Evolutionary conservation across 2,329 filamentous ascomycete species (phyloP).

Genomic region (Aspergillus jensenii): DNA sequence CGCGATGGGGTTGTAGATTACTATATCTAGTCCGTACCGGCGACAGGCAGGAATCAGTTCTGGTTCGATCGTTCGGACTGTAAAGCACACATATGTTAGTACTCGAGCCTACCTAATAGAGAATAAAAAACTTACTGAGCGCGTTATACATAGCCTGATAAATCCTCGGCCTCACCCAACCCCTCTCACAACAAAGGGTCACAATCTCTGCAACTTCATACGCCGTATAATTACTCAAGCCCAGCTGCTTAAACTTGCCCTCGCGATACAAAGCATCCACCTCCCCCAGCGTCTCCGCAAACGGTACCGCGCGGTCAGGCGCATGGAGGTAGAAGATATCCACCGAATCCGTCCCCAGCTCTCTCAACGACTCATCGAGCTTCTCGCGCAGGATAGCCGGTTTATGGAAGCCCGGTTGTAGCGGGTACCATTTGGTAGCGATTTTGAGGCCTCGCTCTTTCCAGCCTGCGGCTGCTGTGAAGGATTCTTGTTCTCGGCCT

Average conservation of each 20-base stretch:
- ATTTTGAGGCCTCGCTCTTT: constrained; percentile 6
- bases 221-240: constrained; percentile 6
- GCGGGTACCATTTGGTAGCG: constrained; percentile 11
- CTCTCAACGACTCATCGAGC: constrained; percentile 3
- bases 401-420: constrained; percentile 5
- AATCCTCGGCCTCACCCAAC: constrained; percentile 6
- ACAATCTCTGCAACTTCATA: constrained; percentile 11
- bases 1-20: constrained; percentile 10
- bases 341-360: constrained; percentile 6
- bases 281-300: constrained; percentile 2
- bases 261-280: constrained; percentile 4
- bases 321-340: constrained; percentile 13
- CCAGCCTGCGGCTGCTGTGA: constrained; percentile 7
- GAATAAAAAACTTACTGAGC: not conserved
- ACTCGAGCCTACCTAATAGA: too few species aligned
- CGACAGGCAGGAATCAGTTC: constrained; percentile 9
- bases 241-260: constrained; percentile 6
- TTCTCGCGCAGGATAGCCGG: not conserved
- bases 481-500: constrained; percentile 5
- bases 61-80: constrained; percentile 4
- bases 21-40: constrained; percentile 11
- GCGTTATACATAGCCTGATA: constrained; percentile 9
- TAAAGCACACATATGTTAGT: not conserved
- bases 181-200: not conserved
- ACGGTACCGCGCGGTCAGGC: constrained; percentile 4